Percentiles rank a stretch among this genome's conserved stretches.
phyloP scores from a whole-genome alignment of 345 rosid species.

The Heritiera fomes region DNA sequence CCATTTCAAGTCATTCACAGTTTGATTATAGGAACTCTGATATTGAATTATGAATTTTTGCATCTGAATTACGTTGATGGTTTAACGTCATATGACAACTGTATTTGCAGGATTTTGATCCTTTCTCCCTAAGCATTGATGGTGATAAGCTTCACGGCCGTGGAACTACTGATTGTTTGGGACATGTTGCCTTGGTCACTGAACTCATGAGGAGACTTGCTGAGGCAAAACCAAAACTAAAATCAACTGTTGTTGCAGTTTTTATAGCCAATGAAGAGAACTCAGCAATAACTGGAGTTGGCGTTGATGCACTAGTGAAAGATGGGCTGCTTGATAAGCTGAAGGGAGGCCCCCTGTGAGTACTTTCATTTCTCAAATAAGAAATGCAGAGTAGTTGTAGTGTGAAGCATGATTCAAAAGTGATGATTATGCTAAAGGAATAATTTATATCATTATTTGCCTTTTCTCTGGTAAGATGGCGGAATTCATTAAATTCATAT shows the following conservation, averaged over 20 bases:
- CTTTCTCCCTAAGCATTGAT: slow-evolving; percentile 77
- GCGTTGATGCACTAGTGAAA: slow-evolving; percentile 85
- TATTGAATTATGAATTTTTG: not conserved
- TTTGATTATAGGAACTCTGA: not conserved
- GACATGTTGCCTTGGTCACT: slow-evolving; percentile 88
- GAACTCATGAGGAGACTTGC: slow-evolving; percentile 89
- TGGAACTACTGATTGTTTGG: slow-evolving; percentile 99
- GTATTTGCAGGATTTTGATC: slow-evolving; percentile 81
- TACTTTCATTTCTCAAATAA: not conserved
- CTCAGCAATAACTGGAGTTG: slow-evolving; percentile 79
- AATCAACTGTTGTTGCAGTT: slow-evolving; percentile 81
- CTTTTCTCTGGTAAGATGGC: not conserved
- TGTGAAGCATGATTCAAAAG: not conserved
- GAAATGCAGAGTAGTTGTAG: not conserved
- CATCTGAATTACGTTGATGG: not conserved
- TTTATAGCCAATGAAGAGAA: slow-evolving; percentile 96
- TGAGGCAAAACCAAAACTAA: slow-evolving; percentile 67
- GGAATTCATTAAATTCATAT: slow-evolving; percentile 10
- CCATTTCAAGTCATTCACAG: not conserved
- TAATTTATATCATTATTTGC: not conserved
- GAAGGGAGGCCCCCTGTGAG: slow-evolving; percentile 93
- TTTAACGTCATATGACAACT: slow-evolving; percentile 1
- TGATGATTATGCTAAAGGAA: not conserved
- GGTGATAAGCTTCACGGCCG: slow-evolving; percentile 94
- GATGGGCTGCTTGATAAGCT: slow-evolving; percentile 81